Conservation (phyloP, 768 basidiomycete genomes). For the Lactarius indigo region DNA sequence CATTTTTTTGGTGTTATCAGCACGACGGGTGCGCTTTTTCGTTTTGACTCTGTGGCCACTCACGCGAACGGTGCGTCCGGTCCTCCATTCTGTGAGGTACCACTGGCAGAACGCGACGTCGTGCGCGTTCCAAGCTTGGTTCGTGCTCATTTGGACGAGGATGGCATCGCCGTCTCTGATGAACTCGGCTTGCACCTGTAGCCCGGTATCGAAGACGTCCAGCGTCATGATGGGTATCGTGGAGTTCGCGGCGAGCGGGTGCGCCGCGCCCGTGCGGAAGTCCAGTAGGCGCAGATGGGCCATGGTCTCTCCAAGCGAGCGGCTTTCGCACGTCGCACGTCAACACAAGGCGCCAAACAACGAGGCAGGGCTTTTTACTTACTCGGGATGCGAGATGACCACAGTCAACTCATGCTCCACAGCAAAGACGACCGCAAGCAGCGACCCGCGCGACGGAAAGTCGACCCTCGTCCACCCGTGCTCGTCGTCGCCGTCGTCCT, state of each 20-base stretch:
- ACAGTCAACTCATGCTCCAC: neutral
- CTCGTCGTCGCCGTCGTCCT: neutral
- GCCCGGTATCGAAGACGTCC: neutral
- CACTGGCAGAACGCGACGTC: neutral
- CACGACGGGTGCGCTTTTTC: neutral
- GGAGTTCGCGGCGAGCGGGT: neutral
- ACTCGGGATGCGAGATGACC: neutral
- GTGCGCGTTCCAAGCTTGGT: neutral
- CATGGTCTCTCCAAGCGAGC: neutral
- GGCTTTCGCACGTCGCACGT: neutral
- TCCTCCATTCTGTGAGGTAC: slow-evolving; percentile 3
- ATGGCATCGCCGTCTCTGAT: neutral
- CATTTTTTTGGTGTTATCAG: neutral
- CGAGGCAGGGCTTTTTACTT: neutral
- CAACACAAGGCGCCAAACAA: neutral
- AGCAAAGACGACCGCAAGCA: neutral
- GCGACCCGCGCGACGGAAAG: neutral
- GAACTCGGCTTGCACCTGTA: neutral
- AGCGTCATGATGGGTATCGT: neutral
- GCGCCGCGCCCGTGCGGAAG: neutral
- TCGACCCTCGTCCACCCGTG: neutral
- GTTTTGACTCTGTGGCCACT: neutral
- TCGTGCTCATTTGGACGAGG: neutral
- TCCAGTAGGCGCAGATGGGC: neutral
- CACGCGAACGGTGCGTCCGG: neutral